A percentile compares a stretch with the other conserved stretches of the same genome.
Evolutionary conservation across 208 protist genomes (phyloP).

Genomic region (Leishmania tarentolae): DNA sequence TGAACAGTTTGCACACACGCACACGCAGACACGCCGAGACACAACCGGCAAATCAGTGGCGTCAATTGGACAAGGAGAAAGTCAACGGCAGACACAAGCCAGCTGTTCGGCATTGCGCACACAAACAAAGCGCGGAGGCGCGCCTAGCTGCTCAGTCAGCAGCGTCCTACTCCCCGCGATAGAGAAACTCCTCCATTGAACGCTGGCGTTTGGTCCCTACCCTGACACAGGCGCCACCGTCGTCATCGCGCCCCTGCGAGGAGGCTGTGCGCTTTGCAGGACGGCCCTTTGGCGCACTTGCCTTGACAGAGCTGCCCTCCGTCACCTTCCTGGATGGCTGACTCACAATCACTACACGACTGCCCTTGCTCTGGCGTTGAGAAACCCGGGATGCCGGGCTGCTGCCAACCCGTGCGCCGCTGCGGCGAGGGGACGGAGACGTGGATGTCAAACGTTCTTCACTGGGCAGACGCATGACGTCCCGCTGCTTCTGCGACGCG

Average conservation of each 20-base stretch:
- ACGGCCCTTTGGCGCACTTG: background rate
- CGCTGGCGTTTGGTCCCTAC: conserved; percentile 30
- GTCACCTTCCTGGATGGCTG: conserved; percentile 10
- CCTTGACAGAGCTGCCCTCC: background rate
- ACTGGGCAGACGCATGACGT: background rate
- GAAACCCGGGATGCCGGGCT: conserved; percentile 10
- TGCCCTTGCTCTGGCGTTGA: conserved; percentile 32
- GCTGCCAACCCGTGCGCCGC: background rate
- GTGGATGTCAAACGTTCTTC: background rate
- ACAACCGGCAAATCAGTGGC: background rate
- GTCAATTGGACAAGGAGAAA: background rate
- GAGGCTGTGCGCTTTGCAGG: background rate
- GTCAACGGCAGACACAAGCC: background rate
- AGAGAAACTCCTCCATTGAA: conserved; percentile 46
- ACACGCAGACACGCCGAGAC: background rate
- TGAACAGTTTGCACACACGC: background rate
- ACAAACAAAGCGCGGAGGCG: background rate
- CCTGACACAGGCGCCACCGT: background rate
- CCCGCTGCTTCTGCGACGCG: background rate
- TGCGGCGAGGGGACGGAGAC: conserved; percentile 18
- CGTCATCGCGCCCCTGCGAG: background rate
- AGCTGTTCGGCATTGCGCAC: background rate
- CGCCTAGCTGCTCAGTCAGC: background rate
- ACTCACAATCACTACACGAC: conserved; percentile 37
- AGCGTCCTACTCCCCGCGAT: conserved; percentile 7